These are phyloP conservation scores for Colletotrichum graminicola DNA, from an alignment of 2,329 filamentous ascomycete species.

Conservation along the genomic window DNA sequence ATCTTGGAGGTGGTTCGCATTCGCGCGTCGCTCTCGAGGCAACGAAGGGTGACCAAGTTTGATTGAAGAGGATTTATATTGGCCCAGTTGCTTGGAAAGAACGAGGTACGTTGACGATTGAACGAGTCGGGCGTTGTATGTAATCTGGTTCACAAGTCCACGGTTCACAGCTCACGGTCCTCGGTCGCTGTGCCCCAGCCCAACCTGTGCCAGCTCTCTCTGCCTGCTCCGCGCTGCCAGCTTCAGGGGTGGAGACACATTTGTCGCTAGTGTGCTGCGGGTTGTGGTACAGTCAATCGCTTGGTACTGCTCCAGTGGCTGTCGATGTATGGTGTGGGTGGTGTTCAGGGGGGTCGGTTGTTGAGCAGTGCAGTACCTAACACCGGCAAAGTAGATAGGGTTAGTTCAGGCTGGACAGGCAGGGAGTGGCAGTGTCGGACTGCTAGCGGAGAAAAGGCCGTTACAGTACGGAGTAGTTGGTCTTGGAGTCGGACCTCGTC, in stretches of 20 bases:
- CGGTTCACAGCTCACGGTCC: not conserved
- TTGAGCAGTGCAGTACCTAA: not conserved
- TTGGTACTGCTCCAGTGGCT: conserved; percentile 2
- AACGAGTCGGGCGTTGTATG: conserved; percentile 12
- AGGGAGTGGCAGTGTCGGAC: not conserved
- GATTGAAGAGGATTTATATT: not conserved
- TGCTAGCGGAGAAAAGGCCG: not conserved
- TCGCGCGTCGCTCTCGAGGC: not conserved
- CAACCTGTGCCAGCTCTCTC: conserved; percentile 1
- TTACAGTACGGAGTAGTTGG: not conserved
- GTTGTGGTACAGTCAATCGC: conserved; percentile 2
- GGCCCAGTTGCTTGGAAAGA: not conserved
- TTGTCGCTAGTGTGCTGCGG: conserved; percentile 10
- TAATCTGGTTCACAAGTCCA: conserved; percentile 4
- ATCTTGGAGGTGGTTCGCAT: not conserved
- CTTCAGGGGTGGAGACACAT: conserved; percentile 31
- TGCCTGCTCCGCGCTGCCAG: conserved; percentile 25
- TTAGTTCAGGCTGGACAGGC: not conserved
- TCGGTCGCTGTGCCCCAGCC: conserved; percentile 15
- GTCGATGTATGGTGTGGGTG: conserved; percentile 2
- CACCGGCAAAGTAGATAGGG: too few relatives aligned
- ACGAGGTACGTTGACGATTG: conserved; percentile 4
- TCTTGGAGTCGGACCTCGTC: conserved; percentile 4
- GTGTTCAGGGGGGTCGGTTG: conserved; percentile 11
- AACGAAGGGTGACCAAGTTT: not conserved